Evolutionary conservation across 768 basidiomycete species (phyloP), one percentile per base, ranked within the genome.

Genomic region (Pisolithus marmoratus): DNA sequence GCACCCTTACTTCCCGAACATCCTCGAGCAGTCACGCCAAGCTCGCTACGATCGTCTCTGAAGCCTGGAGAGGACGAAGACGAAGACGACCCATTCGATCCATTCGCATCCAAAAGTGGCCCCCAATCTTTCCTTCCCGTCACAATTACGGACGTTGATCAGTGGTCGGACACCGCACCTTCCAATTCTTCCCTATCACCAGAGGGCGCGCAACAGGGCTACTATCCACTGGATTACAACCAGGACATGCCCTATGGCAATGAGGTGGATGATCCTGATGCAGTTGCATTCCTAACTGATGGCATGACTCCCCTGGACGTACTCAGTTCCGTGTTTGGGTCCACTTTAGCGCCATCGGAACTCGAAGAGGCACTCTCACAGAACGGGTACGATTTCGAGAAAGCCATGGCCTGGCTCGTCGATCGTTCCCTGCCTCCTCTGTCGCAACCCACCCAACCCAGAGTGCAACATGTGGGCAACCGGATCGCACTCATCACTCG

Each of bases 261-360:
- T 19, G 58, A 61, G n/a, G 58, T 57, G 7, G 69, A 74, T 46
- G 80, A 81, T 51, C 71, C 73, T 6, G 80, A 85, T 36, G 75
- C 76, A 12, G 71, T 76, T 34, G 79, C 80, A 31, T 74, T 81
- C 69, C 78, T 91, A 47, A 88, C 86, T 0, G 88, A 90, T 64
- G 93, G 93, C 41, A 95, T 99, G 92, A 95, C 95, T 1, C 96
- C 96, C 1, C 87, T 99, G 60, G 96, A 99, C 60, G 93, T 97
- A 40, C 84, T 99, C 19, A 83, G 81, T 63, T 93, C 90, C 40
- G 90, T 99, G 37, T 99, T 99, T 64, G 92, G 90, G 15, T 86
- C 91, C 2, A 84, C 91, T 2, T 77, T 99, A 9, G 85, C 94
- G 0, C 85, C 92, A 3, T 86, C 86, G 3, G 93, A 97, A 63